Conservation (phyloP, 257 asterid species). For the Plantago elongata region DNA sequence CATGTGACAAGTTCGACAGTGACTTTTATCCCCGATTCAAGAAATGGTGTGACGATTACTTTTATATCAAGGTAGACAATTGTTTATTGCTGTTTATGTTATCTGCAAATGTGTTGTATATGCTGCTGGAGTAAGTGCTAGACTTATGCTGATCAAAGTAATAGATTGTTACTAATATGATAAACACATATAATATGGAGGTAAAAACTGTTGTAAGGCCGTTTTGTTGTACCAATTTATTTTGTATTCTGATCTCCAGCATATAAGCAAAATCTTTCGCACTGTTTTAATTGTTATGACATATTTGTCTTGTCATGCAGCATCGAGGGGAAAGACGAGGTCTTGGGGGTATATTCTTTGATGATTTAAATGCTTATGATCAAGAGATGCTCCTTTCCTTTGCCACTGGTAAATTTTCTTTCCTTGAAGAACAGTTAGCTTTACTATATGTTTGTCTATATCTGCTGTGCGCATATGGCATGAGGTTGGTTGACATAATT, state of each 20-base stretch:
- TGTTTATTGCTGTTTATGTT: slow-evolving; percentile 13
- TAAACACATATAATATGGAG: not conserved
- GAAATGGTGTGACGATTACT: slow-evolving; percentile 99
- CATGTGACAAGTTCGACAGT: slow-evolving; percentile 82
- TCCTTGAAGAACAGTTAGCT: not conserved
- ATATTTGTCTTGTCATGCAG: slow-evolving; percentile 39
- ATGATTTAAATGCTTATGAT: slow-evolving; percentile 81
- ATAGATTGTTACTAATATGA: not conserved
- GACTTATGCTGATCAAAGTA: too few species aligned
- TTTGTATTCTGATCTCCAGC: not conserved
- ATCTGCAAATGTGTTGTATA: slow-evolving; percentile 7
- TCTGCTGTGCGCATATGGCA: not conserved
- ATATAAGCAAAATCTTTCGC: slow-evolving; percentile 3
- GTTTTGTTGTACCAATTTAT: not conserved
- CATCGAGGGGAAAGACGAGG: slow-evolving; percentile 98
- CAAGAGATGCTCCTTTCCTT: slow-evolving; percentile 99
- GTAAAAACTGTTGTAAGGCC: not conserved
- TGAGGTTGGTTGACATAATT: not conserved
- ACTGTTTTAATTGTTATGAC: slow-evolving; percentile 4
- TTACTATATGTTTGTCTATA: not conserved
- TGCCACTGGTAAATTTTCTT: slow-evolving; percentile 66
- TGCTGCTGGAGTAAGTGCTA: slow-evolving; percentile 12
- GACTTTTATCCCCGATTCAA: slow-evolving; percentile 94
- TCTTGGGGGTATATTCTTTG: slow-evolving; percentile 97
- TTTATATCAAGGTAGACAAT: slow-evolving; percentile 69